phyloP scores from a whole-genome alignment of 2,329 filamentous ascomycete species.

The Sordariomycetes sp. region DNA sequence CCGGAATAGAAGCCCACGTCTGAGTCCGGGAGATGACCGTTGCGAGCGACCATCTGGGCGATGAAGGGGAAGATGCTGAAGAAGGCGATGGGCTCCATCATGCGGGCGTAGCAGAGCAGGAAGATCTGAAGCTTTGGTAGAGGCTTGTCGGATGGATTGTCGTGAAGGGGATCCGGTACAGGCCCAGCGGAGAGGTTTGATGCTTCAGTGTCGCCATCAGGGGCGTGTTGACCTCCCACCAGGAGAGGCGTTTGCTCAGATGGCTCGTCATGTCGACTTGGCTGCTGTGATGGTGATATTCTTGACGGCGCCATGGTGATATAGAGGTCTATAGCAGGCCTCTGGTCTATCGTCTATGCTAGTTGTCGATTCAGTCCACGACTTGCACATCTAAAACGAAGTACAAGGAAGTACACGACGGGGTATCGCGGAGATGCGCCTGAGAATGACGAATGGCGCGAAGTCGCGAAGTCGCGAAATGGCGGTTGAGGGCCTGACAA shows the following conservation, averaged over 20 bases:
- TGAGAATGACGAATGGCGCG: no score
- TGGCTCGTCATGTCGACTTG: not conserved
- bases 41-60: conserved; percentile 64
- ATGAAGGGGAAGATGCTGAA: conserved; percentile 78
- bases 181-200: not conserved
- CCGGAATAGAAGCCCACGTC: conserved; percentile 76
- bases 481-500: no score
- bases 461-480: no score
- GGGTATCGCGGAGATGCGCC: no score
- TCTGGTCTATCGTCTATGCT: no score
- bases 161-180: not conserved
- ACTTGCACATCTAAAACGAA: no score
- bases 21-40: conserved; percentile 49
- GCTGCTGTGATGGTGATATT: no score
- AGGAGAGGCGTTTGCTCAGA: conserved; percentile 7
- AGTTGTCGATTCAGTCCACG: no score
- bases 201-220: conserved; percentile 4
- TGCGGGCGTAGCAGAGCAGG: conserved; percentile 62
- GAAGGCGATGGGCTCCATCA: conserved; percentile 72
- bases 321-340: no score
- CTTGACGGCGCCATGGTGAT: no score
- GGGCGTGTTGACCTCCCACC: conserved; percentile 1
- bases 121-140: conserved; percentile 57
- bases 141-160: conserved; percentile 25
- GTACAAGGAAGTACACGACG: no score